Evolutionary conservation across 208 protist species (phyloP).

Genomic region (Histomonas meleagridis): DNA sequence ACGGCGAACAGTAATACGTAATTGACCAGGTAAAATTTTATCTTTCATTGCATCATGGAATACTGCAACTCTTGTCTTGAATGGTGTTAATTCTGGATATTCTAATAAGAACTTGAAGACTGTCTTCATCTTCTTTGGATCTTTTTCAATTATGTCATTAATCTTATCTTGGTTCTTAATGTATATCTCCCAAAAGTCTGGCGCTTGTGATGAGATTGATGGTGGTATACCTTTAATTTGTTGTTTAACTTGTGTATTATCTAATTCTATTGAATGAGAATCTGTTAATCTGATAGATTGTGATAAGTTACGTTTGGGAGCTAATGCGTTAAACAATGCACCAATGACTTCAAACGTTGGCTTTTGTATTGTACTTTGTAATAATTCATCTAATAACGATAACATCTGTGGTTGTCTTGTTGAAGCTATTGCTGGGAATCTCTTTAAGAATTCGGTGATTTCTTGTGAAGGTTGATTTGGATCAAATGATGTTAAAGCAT

Average conservation of each 20-base stretch:
- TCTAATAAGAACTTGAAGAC: neutral
- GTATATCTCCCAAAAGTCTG: neutral
- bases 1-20: neutral
- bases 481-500: neutral
- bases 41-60: neutral
- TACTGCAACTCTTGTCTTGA: neutral
- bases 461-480: neutral
- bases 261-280: too few species aligned
- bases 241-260: too few species aligned
- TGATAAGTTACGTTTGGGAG: neutral
- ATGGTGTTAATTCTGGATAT: neutral
- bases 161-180: neutral
- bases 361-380: neutral
- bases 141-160: neutral
- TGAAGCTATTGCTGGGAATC: neutral
- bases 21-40: neutral
- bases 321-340: neutral
- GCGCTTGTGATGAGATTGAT: neutral
- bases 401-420: neutral
- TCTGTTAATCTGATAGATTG: neutral
- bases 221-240: too few species aligned
- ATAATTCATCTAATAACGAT: neutral
- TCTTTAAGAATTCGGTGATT: neutral
- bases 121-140: neutral
- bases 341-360: neutral